Percentiles rank a stretch among this genome's conserved stretches.
phyloP scores from a whole-genome alignment of 345 rosid genomes.

The Alliaria petiolata region DNA sequence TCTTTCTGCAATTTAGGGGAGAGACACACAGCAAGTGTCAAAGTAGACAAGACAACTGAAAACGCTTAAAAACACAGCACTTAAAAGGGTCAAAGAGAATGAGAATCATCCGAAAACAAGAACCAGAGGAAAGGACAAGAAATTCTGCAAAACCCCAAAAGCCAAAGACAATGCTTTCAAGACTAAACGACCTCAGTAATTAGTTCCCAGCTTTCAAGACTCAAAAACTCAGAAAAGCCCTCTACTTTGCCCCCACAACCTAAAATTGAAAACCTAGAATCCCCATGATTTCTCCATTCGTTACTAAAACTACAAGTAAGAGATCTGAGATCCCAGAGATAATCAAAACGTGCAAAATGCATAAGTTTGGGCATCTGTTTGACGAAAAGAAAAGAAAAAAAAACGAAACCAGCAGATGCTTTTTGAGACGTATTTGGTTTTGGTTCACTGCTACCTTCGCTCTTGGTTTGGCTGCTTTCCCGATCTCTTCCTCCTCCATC shows the following conservation, averaged over 20 bases:
- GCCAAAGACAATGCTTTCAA: not conserved
- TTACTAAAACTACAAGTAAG: not conserved
- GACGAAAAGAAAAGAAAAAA: not conserved
- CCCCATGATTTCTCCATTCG: not conserved
- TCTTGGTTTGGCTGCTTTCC: constrained; percentile 1
- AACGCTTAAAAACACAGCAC: no score
- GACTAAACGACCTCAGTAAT: no score
- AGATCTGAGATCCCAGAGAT: constrained; percentile 2
- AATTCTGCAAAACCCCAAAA: not conserved
- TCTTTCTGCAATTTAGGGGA: constrained; percentile 19
- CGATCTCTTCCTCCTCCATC: constrained; percentile 26
- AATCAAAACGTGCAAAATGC: not conserved
- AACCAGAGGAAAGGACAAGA: no score
- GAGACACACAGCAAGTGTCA: no score
- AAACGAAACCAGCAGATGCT: no score
- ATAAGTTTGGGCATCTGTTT: not conserved
- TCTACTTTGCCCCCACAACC: not conserved
- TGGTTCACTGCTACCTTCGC: constrained; percentile 3
- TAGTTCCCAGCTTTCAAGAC: not conserved
- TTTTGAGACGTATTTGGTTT: not conserved
- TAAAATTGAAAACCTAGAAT: constrained; percentile 6
- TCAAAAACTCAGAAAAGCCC: not conserved
- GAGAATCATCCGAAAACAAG: no score
- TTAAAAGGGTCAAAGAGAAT: no score
- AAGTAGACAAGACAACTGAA: no score